Conservation (phyloP, 1,139 yeast genomes). For the Hansenula sp. region DNA sequence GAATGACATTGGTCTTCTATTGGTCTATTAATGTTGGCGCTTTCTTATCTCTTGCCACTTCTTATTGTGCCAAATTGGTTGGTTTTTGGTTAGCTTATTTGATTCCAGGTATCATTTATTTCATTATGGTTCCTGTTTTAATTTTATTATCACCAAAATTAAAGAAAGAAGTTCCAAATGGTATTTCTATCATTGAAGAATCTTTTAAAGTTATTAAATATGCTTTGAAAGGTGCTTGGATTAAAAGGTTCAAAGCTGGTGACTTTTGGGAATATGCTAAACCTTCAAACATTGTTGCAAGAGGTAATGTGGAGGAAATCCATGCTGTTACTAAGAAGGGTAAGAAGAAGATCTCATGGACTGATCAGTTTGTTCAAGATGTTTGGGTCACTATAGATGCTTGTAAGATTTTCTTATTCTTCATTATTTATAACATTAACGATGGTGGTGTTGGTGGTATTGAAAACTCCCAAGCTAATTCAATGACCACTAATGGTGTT, state of each 20-base stretch:
- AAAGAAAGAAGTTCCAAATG: slow-evolving; percentile 31
- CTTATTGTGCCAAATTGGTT: slow-evolving; percentile 58
- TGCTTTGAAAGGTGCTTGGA: slow-evolving; percentile 35
- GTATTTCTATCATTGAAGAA: slow-evolving; percentile 44
- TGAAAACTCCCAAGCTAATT: slow-evolving; percentile 59
- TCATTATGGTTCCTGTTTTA: slow-evolving; percentile 41
- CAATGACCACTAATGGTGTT: slow-evolving; percentile 57
- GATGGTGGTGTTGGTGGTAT: slow-evolving; percentile 61
- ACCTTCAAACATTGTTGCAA: slow-evolving; percentile 35
- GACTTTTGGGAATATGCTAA: slow-evolving; percentile 50
- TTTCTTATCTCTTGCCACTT: slow-evolving; percentile 68
- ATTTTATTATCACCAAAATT: slow-evolving; percentile 33
- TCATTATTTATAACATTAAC: slow-evolving; percentile 53
- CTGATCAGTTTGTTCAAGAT: slow-evolving; percentile 54
- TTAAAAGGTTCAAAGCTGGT: slow-evolving; percentile 30
- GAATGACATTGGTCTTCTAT: slow-evolving; percentile 71
- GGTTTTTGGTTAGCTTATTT: slow-evolving; percentile 76
- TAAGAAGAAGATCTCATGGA: slow-evolving; percentile 29
- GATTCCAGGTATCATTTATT: slow-evolving; percentile 45
- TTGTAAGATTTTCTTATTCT: slow-evolving; percentile 56
- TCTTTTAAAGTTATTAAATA: slow-evolving; percentile 36
- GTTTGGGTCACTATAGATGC: slow-evolving; percentile 51
- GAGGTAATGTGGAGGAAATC: slow-evolving; percentile 12
- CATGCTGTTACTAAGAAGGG: slow-evolving; percentile 25
- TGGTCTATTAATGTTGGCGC: slow-evolving; percentile 78